A percentile compares a stretch with the other conserved stretches of the same genome.
These are phyloP conservation scores for Aquilaria sinensis DNA, from an alignment of 345 rosid genomes.

Conservation along the genomic window DNA sequence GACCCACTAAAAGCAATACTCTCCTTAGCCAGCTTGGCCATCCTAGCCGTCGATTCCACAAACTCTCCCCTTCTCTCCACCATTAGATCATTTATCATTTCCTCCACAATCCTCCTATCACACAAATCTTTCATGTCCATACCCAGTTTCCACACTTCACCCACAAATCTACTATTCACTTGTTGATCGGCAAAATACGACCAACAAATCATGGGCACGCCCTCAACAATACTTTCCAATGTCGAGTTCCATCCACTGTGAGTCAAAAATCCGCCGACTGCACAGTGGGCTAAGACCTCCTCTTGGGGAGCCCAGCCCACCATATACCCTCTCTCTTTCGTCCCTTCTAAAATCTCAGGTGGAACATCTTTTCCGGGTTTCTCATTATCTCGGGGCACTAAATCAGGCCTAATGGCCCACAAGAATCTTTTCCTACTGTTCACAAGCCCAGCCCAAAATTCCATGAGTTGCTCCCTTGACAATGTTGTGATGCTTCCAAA, in stretches of 20 bases:
- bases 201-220: slow-evolving; percentile 51
- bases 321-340: slow-evolving; percentile 12
- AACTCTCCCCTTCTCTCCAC: slow-evolving; percentile 30
- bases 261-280: slow-evolving; percentile 37
- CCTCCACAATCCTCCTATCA: slow-evolving; percentile 27
- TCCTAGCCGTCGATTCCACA: slow-evolving; percentile 10
- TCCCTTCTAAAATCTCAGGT: slow-evolving; percentile 19
- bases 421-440: slow-evolving; percentile 33
- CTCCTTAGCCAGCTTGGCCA: slow-evolving; percentile 21
- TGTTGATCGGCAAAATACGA: slow-evolving; percentile 37
- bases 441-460: slow-evolving; percentile 37
- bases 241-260: slow-evolving; percentile 57
- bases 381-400: slow-evolving; percentile 3
- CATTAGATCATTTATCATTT: slow-evolving; percentile 43
- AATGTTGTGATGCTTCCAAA: slow-evolving; percentile 32
- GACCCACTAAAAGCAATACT: slow-evolving; percentile 32
- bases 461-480: slow-evolving; percentile 24
- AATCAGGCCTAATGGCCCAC: slow-evolving; percentile 34
- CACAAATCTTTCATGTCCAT: slow-evolving; percentile 48
- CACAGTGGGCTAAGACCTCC: slow-evolving; percentile 31
- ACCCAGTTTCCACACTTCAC: slow-evolving; percentile 37
- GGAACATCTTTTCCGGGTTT: background rate
- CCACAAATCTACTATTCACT: slow-evolving; percentile 31
- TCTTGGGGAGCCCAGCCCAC: slow-evolving; percentile 42
- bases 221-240: slow-evolving; percentile 31